Evolutionary conservation across 1,139 yeast species (phyloP).

Genomic region (Yamadazyma epiphylla): DNA sequence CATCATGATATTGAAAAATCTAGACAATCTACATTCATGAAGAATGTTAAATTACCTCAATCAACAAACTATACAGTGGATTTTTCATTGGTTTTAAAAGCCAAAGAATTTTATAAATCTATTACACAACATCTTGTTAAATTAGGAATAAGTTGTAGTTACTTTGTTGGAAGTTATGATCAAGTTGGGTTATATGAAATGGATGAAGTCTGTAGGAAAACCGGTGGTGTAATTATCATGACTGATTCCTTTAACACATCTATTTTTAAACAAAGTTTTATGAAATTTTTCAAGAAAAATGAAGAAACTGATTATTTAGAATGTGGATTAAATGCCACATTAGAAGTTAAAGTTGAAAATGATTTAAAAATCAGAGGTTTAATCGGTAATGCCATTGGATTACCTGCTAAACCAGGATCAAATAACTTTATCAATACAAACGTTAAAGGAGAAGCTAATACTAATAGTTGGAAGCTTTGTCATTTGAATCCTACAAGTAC

Average conservation of each 20-base stretch:
- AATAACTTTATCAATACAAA: constrained; percentile 24
- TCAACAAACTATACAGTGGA: constrained; percentile 22
- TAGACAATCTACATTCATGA: constrained; percentile 23
- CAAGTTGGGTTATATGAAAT: constrained; percentile 65
- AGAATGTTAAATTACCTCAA: constrained; percentile 23
- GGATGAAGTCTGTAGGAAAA: constrained; percentile 53
- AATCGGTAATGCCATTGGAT: constrained; percentile 53
- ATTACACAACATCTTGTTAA: constrained; percentile 36
- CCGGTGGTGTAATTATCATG: constrained; percentile 62
- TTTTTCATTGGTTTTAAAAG: constrained; percentile 27
- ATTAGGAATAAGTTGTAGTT: constrained; percentile 52
- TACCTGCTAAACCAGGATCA: constrained; percentile 30
- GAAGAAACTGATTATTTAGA: constrained; percentile 31
- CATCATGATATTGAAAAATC: constrained; percentile 54
- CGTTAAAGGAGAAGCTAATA: constrained; percentile 47
- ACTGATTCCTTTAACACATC: constrained; percentile 64
- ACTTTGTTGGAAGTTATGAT: constrained; percentile 63
- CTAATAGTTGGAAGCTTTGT: constrained; percentile 62
- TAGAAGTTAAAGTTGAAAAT: constrained; percentile 48
- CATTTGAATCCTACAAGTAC: constrained; percentile 54
- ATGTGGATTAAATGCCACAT: constrained; percentile 55
- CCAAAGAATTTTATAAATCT: constrained; percentile 41
- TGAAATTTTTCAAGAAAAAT: constrained; percentile 43
- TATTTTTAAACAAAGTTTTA: constrained; percentile 63
- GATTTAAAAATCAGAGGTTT: constrained; percentile 55